Percentiles rank a stretch among this genome's conserved stretches.
Evolutionary conservation across 176 grass and related monocot species (phyloP).

Genomic region (Hordeum marinum): DNA sequence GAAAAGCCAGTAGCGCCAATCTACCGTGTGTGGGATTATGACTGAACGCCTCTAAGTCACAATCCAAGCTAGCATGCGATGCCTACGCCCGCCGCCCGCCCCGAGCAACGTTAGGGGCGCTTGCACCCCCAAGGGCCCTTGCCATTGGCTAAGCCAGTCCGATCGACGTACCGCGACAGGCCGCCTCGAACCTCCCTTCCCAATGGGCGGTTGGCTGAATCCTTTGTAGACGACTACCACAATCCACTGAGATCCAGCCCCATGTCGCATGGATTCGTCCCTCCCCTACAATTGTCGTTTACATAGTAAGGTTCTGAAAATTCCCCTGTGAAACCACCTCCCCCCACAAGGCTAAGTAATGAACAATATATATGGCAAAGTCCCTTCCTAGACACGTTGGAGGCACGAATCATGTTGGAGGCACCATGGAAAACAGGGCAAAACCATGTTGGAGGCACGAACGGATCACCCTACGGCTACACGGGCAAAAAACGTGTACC

Average conservation of each 20-base stretch:
- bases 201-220: conserved; percentile 41
- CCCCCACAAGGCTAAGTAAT: no score
- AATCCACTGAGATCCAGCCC: neutral
- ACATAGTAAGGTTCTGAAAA: no score
- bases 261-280: neutral
- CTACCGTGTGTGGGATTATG: conserved; percentile 54
- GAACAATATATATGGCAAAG: no score
- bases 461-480: no score
- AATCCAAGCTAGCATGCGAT: conserved; percentile 35
- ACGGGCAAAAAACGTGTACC: no score
- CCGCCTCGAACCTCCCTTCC: conserved; percentile 30
- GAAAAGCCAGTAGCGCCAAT: conserved; percentile 56
- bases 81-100: neutral
- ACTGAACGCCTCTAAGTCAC: conserved; percentile 58
- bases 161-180: neutral
- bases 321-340: no score
- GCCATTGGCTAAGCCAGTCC: neutral
- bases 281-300: neutral
- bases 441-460: no score
- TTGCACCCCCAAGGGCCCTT: neutral
- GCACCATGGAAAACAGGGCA: no score
- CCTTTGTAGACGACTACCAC: conserved; percentile 51
- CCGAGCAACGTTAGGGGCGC: neutral
- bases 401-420: no score
- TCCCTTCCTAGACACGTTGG: no score